Evolutionary conservation across 768 basidiomycete species (phyloP).

Genomic region (Leccinum truebloodii): DNA sequence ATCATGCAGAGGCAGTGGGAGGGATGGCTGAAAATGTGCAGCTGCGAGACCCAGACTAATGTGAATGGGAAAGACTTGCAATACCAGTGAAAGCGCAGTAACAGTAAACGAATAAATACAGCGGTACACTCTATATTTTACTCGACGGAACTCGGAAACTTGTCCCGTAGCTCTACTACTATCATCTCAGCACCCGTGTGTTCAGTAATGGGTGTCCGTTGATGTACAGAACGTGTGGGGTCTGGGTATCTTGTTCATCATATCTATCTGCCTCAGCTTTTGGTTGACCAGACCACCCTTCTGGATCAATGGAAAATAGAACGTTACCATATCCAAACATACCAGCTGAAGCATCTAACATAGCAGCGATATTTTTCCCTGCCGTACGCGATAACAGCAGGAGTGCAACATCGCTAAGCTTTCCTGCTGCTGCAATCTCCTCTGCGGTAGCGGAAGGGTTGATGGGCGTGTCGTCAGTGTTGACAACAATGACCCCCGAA

Average conservation of each 20-base stretch:
- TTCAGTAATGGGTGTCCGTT: conserved; percentile 78
- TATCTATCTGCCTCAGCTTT: conserved; percentile 14
- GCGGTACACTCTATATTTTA: background rate
- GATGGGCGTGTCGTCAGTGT: conserved; percentile 55
- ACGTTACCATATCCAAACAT: conserved; percentile 48
- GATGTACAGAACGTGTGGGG: conserved; percentile 63
- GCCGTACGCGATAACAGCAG: conserved; percentile 56
- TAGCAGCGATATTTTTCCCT: conserved; percentile 53
- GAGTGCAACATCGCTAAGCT: conserved; percentile 58
- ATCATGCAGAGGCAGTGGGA: too few species aligned
- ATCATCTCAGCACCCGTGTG: conserved; percentile 64
- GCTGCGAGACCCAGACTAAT: too few species aligned
- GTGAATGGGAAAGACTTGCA: too few species aligned
- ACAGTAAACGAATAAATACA: background rate
- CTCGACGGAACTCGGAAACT: background rate
- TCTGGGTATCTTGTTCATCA: conserved; percentile 34
- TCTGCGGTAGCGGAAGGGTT: conserved; percentile 65
- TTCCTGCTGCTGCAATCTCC: conserved; percentile 58
- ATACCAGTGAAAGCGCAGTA: background rate
- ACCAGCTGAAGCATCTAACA: conserved; percentile 53
- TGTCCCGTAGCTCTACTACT: background rate
- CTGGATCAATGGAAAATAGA: conserved; percentile 50
- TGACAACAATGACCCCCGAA: conserved; percentile 75
- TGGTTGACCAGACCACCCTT: conserved; percentile 30
- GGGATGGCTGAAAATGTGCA: too few species aligned